phyloP scores from a whole-genome alignment of 306 rosid species.

The Abrus precatorius region DNA sequence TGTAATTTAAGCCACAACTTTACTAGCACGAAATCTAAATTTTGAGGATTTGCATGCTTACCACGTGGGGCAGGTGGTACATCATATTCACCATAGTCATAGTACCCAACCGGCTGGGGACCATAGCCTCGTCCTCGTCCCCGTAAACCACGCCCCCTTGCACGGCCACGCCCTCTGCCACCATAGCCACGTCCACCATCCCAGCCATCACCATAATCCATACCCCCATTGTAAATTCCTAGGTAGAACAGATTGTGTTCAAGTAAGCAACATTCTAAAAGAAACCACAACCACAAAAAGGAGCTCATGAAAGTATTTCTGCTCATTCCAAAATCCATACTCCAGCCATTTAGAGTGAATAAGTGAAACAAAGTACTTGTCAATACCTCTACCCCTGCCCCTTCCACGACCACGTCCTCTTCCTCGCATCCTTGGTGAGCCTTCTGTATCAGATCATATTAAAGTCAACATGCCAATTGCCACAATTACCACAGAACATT shows the following conservation, averaged over 20 bases:
- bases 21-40: slow-evolving; percentile 10
- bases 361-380: slow-evolving; percentile 33
- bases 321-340: background rate
- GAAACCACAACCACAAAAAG: slow-evolving; percentile 11
- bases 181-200: slow-evolving; percentile 81
- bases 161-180: slow-evolving; percentile 80
- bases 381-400: slow-evolving; percentile 78
- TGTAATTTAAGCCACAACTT: background rate
- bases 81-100: slow-evolving; percentile 73
- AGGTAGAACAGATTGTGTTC: background rate
- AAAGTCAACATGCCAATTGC: background rate
- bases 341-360: slow-evolving; percentile 25
- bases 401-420: slow-evolving; percentile 83
- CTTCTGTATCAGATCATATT: slow-evolving; percentile 61
- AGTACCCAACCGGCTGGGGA: slow-evolving; percentile 60
- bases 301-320: background rate
- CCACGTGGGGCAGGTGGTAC: slow-evolving; percentile 74
- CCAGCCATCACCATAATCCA: slow-evolving; percentile 82
- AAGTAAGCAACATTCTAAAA: slow-evolving; percentile 16
- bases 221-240: slow-evolving; percentile 77
- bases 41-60: slow-evolving; percentile 49
- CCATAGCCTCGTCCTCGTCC: slow-evolving; percentile 79
- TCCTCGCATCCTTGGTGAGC: slow-evolving; percentile 72
- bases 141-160: slow-evolving; percentile 63
- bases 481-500: slow-evolving; percentile 14